Base-by-base conservation (phyloP, 2,329 filamentous ascomycete species). In the Ceratocystis variospora region DNA sequence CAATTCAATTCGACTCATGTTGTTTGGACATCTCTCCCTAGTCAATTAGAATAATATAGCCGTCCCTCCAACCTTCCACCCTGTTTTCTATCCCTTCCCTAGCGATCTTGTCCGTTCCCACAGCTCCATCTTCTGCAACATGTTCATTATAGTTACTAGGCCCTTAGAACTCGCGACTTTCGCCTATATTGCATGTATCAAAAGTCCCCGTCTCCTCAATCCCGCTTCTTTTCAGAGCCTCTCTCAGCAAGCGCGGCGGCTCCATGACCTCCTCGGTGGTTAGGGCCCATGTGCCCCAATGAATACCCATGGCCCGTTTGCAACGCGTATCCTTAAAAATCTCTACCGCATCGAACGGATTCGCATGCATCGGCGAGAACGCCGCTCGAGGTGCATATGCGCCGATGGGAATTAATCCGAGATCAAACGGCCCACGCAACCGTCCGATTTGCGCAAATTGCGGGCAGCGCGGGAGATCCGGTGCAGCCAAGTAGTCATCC, bases 341-440 rank as follows among this genome's bases (percentile, higher is more conserved):
- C 71, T 94, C 90, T 46, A 96, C 91, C 0, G 87, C 83, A 73
- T 97, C 93, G 70, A 85, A 86, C 0, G 93, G 93, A 73, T 95
- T 89, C 6, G 89, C 87, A 74, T 97, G 93, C 81, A 95, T 86
- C 22, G 85, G 78, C 61, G 86, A 90, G 79, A 94, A 92, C 69
- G 94, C 74, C 66, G 74, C 76, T 28, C 89, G 80, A 0, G 88
- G 89, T 68, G 83, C 79, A 75, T 96, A 96, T 1, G 92, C 93
- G 64, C 93, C 93, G 70, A 97, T 96, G 48, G 93, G 93, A 70
- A 97, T 94, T 66, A 96, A 77, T 0, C 93, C 93, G 5, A 97
- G 82, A 74, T 96, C 90, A 72, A 96, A 96, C 0, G 90, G 90
- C 0, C 93, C 92, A 44, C 90, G 81, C 64, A 87, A 81, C 17